Percentiles rank a stretch among this genome's conserved stretches.
Evolutionary conservation across 2,329 filamentous ascomycete species (phyloP).

Genomic region (Colletotrichum liriopes): DNA sequence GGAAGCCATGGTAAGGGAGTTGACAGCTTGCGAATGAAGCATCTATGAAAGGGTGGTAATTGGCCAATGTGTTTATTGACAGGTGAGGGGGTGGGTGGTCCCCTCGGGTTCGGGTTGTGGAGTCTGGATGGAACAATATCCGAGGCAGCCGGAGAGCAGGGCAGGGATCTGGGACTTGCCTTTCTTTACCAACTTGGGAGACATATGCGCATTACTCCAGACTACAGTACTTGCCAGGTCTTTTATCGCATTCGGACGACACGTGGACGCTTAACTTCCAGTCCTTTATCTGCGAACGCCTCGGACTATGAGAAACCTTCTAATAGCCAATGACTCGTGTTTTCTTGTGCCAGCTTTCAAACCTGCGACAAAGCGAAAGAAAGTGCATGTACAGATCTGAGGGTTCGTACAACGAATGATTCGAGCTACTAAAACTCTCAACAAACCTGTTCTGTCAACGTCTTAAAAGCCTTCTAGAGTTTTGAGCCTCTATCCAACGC

Average conservation of each 20-base stretch:
- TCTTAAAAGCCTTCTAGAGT: slow-evolving; percentile 9
- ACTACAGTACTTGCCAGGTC: neutral
- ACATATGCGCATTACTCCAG: neutral
- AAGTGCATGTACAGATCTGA: neutral
- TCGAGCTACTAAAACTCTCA: slow-evolving; percentile 12
- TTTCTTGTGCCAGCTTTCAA: neutral
- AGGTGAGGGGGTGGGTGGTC: neutral
- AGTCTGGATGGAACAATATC: neutral
- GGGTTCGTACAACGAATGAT: neutral
- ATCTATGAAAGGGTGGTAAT: neutral
- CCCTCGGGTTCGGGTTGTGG: slow-evolving; percentile 12
- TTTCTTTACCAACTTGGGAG: neutral
- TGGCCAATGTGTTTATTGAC: too few relatives aligned
- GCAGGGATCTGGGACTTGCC: neutral
- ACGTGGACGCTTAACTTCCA: neutral
- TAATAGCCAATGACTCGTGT: neutral
- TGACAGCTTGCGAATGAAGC: neutral
- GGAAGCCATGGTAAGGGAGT: slow-evolving; percentile 17
- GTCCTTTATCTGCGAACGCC: neutral
- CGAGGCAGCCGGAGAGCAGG: neutral
- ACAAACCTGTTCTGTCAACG: slow-evolving; percentile 5
- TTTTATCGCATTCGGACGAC: slow-evolving; percentile 2
- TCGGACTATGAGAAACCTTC: neutral
- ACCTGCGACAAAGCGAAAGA: neutral
- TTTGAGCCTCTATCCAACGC: slow-evolving; percentile 11